Evolutionary conservation across 2,329 filamentous ascomycete species (phyloP).

Genomic region (Fonsecaea nubica): DNA sequence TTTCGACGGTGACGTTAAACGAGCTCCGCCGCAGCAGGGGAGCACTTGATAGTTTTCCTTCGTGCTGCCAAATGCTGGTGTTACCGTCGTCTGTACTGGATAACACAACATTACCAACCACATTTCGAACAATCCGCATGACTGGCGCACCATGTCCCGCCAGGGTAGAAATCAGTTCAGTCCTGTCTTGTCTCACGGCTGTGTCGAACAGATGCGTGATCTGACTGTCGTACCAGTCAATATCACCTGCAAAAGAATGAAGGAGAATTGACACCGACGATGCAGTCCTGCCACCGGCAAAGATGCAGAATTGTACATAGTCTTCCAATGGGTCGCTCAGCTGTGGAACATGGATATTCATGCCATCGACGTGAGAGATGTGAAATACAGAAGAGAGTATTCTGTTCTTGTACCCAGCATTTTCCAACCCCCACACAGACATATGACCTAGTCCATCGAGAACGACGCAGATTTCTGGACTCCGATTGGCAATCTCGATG

Average conservation of each 20-base stretch:
- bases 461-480: conserved; percentile 84
- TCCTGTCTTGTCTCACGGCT: conserved; percentile 63
- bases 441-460: conserved; percentile 84
- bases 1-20: conserved; percentile 27
- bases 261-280: conserved; percentile 75
- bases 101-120: conserved; percentile 77
- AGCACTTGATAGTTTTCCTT: conserved; percentile 19
- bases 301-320: conserved; percentile 74
- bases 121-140: conserved; percentile 85
- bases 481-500: conserved; percentile 82
- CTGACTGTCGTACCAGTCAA: conserved; percentile 80
- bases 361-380: conserved; percentile 75
- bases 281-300: conserved; percentile 67
- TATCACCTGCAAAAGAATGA: conserved; percentile 83
- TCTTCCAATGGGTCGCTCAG: conserved; percentile 47
- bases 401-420: conserved; percentile 73
- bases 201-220: conserved; percentile 81
- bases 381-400: conserved; percentile 78
- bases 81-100: conserved; percentile 81
- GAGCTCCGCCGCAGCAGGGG: conserved; percentile 32
- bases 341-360: conserved; percentile 52
- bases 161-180: conserved; percentile 72
- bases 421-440: conserved; percentile 92
- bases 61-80: conserved; percentile 81
- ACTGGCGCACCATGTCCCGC: conserved; percentile 82